Percentiles rank a stretch among this genome's conserved stretches.
Evolutionary conservation across 495 filamentous ascomycete genomes (phyloP).

Genomic region (Emericellopsis terricola): DNA sequence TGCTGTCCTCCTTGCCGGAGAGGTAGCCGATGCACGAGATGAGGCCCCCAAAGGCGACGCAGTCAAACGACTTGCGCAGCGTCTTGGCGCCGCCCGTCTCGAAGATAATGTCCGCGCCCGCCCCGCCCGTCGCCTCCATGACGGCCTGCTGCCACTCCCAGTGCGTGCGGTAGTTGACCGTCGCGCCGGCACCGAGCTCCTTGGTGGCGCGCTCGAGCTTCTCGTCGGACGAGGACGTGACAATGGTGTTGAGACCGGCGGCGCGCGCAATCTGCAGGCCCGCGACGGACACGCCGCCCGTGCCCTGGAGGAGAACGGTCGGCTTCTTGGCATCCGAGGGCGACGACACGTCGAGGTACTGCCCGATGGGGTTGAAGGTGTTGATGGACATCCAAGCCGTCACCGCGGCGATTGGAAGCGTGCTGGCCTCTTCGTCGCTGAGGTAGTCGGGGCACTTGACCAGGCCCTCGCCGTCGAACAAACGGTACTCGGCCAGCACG

Average conservation of each 20-base stretch:
- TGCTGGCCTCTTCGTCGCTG: conserved; percentile 20
- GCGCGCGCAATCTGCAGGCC: conserved; percentile 21
- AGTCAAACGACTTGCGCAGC: conserved; percentile 19
- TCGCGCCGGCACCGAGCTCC: conserved; percentile 20
- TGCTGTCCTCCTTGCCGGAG: conserved; percentile 9
- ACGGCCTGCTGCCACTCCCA: conserved; percentile 25
- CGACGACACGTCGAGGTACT: conserved; percentile 3
- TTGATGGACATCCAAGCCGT: conserved; percentile 30
- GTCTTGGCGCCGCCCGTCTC: conserved; percentile 32
- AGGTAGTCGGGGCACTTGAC: conserved; percentile 21
- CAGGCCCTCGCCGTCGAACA: conserved; percentile 18
- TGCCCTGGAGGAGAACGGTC: conserved; percentile 26
- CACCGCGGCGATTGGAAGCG: conserved; percentile 22
- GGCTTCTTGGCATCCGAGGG: conserved; percentile 7
- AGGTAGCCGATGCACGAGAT: conserved; percentile 28
- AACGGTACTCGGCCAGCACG: conserved; percentile 22
- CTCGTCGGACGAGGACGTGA: conserved; percentile 25
- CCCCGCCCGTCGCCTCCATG: conserved; percentile 27
- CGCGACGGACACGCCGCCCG: conserved; percentile 20
- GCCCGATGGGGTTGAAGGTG: conserved; percentile 22
- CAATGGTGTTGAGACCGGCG: conserved; percentile 19
- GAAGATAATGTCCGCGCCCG: conserved; percentile 40
- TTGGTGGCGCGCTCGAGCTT: conserved; percentile 21
- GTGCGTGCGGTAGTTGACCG: conserved; percentile 25
- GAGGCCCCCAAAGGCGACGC: conserved; percentile 22